Evolutionary conservation across 2,329 filamentous ascomycete genomes (phyloP).

Genomic region (Colletotrichum sp.): DNA sequence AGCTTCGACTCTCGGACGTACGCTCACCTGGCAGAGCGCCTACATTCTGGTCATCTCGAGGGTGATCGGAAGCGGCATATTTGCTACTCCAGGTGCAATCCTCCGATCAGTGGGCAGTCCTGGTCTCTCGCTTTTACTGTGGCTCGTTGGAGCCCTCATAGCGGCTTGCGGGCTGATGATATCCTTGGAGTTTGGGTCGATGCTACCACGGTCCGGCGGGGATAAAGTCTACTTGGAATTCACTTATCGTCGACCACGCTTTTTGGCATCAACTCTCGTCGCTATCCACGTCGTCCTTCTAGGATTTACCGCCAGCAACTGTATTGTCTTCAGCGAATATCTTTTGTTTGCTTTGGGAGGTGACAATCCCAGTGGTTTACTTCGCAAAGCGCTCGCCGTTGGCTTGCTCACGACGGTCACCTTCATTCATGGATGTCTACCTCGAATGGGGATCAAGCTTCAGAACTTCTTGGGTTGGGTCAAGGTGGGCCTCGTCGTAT

Average conservation of each 20-base stretch:
- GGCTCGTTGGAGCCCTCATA: conserved; percentile 66
- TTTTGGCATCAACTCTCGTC: conserved; percentile 67
- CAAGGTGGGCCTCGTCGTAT: conserved; percentile 63
- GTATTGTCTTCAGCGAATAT: conserved; percentile 72
- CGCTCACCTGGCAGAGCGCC: conserved; percentile 64
- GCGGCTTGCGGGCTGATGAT: conserved; percentile 66
- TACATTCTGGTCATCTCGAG: conserved; percentile 72
- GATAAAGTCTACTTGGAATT: conserved; percentile 75
- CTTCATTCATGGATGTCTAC: conserved; percentile 61
- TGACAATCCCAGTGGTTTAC: conserved; percentile 51
- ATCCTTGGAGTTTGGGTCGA: conserved; percentile 70
- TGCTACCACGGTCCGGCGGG: conserved; percentile 72
- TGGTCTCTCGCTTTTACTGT: conserved; percentile 65
- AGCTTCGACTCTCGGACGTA: conserved; percentile 61
- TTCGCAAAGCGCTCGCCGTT: conserved; percentile 61
- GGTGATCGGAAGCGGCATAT: conserved; percentile 74
- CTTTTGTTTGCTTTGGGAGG: conserved; percentile 61
- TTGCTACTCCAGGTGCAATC: conserved; percentile 72
- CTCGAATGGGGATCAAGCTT: conserved; percentile 59
- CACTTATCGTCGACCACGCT: conserved; percentile 65
- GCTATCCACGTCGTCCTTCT: conserved; percentile 67
- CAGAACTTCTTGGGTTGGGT: conserved; percentile 68
- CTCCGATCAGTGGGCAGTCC: conserved; percentile 69
- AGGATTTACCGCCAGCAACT: conserved; percentile 72
- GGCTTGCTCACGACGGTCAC: conserved; percentile 61